A percentile compares a stretch with the other conserved stretches of the same genome.
Conservation (phyloP, 805 yeast genomes). For the Wickerhamiella slavikovae region DNA sequence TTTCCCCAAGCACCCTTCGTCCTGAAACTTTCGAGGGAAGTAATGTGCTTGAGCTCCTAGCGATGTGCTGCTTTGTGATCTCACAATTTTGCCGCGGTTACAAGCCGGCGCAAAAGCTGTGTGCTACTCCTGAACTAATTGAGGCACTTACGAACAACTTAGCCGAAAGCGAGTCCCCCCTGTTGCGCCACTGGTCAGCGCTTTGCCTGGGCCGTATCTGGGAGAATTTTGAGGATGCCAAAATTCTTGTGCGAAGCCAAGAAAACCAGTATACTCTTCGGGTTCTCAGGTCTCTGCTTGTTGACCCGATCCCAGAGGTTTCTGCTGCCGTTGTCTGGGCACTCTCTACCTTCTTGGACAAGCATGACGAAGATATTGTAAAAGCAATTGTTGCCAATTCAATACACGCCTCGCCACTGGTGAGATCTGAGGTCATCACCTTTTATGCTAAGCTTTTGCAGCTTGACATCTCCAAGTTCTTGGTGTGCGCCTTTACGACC, state of each 20-base stretch:
- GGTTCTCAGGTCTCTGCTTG: conserved; percentile 34
- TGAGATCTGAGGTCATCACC: conserved; percentile 63
- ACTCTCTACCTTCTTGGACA: conserved; percentile 31
- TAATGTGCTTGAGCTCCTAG: conserved; percentile 46
- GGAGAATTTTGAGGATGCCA: conserved; percentile 52
- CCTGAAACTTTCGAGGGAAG: too few species aligned
- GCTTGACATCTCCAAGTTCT: conserved; percentile 49
- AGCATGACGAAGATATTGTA: conserved; percentile 24
- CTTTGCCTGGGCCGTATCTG: conserved; percentile 48
- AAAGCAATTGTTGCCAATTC: conserved; percentile 43
- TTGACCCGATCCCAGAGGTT: conserved; percentile 90
- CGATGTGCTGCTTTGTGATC: conserved; percentile 84
- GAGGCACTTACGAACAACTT: conserved; percentile 45
- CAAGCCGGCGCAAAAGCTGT: conserved; percentile 57
- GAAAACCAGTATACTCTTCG: conserved; percentile 42
- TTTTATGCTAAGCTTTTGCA: conserved; percentile 57
- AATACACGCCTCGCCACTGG: conserved; percentile 78
- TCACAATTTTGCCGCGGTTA: conserved; percentile 69
- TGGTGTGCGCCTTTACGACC: conserved; percentile 73
- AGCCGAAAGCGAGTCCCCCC: conserved; percentile 58
- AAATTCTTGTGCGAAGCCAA: conserved; percentile 28
- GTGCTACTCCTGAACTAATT: conserved; percentile 55
- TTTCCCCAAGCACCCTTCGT: conserved; percentile 11
- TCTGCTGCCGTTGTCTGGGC: conserved; percentile 67
- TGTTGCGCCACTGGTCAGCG: conserved; percentile 83